Percentiles rank a stretch among this genome's conserved stretches.
phyloP scores from a whole-genome alignment of 108 stramenopile genomes.

The Fragilariopsis cylindrus region DNA sequence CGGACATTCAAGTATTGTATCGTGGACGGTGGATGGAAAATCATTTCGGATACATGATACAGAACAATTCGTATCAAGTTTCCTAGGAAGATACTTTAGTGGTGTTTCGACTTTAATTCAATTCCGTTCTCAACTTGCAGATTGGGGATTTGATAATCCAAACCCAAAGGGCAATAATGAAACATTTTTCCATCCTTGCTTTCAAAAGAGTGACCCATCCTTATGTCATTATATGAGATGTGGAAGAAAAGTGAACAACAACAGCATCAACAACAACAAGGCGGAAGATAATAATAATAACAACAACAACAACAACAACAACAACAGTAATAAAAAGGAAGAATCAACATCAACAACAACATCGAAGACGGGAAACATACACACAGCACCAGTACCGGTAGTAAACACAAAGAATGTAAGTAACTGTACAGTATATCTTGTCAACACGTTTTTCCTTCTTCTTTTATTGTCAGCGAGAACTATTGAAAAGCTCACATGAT shows the following conservation, averaged over 20 bases:
- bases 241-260: not conserved
- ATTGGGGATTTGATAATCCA: conserved; percentile 18
- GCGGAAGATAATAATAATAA: no score
- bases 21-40: conserved; percentile 62
- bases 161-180: not conserved
- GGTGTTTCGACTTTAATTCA: not conserved
- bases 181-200: conserved; percentile 11
- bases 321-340: no score
- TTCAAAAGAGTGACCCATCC: conserved; percentile 1
- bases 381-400: no score
- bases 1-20: conserved; percentile 45
- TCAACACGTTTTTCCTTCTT: no score
- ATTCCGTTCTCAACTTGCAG: conserved; percentile 14
- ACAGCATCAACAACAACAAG: no score
- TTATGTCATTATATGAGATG: conserved; percentile 18
- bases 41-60: conserved; percentile 52
- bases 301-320: no score
- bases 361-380: no score
- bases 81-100: conserved; percentile 21
- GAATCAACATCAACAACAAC: no score
- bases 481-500: no score
- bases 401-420: no score
- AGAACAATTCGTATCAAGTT: conserved; percentile 41
- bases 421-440: no score
- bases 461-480: no score